Base-by-base conservation (phyloP, 2,329 filamentous ascomycete species). In the Metarhizium robertsii region DNA sequence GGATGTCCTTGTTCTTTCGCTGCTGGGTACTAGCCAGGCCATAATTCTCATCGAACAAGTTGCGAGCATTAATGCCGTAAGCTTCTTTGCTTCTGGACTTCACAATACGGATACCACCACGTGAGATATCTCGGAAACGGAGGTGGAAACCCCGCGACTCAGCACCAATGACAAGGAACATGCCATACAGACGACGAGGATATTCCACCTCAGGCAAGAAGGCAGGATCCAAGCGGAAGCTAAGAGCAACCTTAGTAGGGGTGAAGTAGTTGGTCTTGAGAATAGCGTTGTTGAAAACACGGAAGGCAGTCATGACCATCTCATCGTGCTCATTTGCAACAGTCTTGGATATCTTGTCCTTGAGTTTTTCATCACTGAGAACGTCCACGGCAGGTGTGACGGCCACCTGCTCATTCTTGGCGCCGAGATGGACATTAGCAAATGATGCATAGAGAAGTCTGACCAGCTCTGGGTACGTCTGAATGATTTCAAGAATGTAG, bases 1-100 rank as follows among this genome's bases (percentile, higher is more conserved):
- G 94, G 53, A 99, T 99, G 66, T 99, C 94, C 79, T 99, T 99
- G 81, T 99, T 99, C 83, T 99, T 99, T 68, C 94, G 90, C 75
- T 99, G 94, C 74, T 99, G 94, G 0, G 94, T 99, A 73, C 95
- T 97, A 61, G 94, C 92, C 58, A 99, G 82, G 60, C 94, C 95
- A 74, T 99, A 99, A 75, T 99, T 99, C 76, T 99, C 94, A 64
- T 99, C 94, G 65, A 99, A 99, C 60, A 99, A 80, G 56, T 91
- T 96, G 57, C 94, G 87, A 42, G 92, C 92, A 69, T 99, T 99
- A 78, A 97, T 97, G 59, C 87, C 83, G 69, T 96, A 99, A 2
- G 92, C 90, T 72, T 99, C 94, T 71, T 91, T 90, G 74, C 92
- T 96, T 64, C 94, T 85, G 56, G 92, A 97, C 79, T 97, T 97